phyloP scores from a whole-genome alignment of 2,329 filamentous ascomycete genomes.

The Aspergillus phoenicis region DNA sequence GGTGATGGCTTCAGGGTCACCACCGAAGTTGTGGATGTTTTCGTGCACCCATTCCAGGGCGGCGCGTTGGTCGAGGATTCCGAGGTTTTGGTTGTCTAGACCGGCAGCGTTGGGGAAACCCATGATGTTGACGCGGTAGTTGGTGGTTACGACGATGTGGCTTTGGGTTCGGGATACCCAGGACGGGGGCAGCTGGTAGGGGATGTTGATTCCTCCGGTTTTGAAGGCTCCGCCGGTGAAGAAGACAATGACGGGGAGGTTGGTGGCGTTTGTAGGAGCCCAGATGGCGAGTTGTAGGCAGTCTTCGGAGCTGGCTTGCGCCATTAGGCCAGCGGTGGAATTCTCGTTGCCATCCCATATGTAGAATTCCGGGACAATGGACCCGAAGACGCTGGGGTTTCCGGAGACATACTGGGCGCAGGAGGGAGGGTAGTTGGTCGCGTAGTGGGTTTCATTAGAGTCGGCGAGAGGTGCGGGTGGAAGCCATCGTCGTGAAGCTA shows the following conservation, averaged over 20 bases:
- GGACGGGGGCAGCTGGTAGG: not conserved
- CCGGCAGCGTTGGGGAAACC: conserved; percentile 4
- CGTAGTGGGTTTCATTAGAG: not conserved
- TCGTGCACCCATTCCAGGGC: not conserved
- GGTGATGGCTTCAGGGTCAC: not conserved
- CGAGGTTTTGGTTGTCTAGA: not conserved
- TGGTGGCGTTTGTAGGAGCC: not conserved
- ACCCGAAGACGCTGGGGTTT: not conserved
- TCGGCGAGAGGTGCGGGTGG: not conserved
- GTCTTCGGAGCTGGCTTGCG: not conserved
- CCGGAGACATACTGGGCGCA: conserved; percentile 2
- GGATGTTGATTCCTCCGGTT: not conserved
- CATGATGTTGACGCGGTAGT: conserved; percentile 7
- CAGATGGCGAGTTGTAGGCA: conserved; percentile 7
- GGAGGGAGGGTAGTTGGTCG: not conserved
- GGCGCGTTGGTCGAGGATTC: conserved; percentile 5
- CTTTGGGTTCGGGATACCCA: conserved; percentile 1
- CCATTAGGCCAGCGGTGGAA: not conserved
- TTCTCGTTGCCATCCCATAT: not conserved
- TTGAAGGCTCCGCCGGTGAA: not conserved
- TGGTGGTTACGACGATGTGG: conserved; percentile 5
- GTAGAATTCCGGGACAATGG: not conserved
- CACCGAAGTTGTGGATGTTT: not conserved
- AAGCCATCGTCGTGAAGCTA: not conserved
- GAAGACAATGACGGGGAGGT: not conserved